Base-by-base conservation (phyloP, 2,329 filamentous ascomycete species). In the Graphium sp. region DNA sequence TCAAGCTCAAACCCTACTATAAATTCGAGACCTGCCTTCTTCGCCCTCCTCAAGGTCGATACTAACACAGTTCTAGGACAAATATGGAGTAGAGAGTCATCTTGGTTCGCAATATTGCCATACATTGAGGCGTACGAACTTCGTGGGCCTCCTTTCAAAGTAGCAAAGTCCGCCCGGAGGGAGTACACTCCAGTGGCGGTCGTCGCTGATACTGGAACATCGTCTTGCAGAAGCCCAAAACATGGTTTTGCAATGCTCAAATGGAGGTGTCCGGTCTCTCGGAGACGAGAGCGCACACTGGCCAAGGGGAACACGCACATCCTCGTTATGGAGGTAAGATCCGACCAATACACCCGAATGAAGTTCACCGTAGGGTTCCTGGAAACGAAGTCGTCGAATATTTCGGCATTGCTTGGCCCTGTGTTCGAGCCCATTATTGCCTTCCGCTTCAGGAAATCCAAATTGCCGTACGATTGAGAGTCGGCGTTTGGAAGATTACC, bases 1-100 rank as follows among this genome's bases (percentile, higher is more conserved):
- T 91, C 82, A 22, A 91, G 70, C 47, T 92, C 83, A 38, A 89
- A 91, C 0, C 82, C 83, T 11, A 83, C 49, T 0, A 74, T 56
- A 26, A 84, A 69, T 4, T 58, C 49, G 3, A 82, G 55, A 2
- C 59, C 56, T 21, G 66, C 54, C 2, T 49, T 39, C 8, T 60
- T 51, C 0, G 77, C 63, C 5, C 52, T 49, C 0, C 61, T 52
- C 2, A 75, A 43, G 0, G 72, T 55, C 4, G 49, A 55, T 30
- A 67, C 53, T 30, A 91, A 54, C 32, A 74, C 45, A 23, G 69
- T 56, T 31, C 80, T 63, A 1, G 82, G 80, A 39, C 81, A 91
- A 1, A 73, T 35, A 2, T 38, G 35, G 2, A 70, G 53, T 0
- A 50, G 44, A 0, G 54, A 49, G 2, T 68, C 68, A 19, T 68